Base-by-base conservation (phyloP, 345 rosid genomes). In the Sisymbrium irio region DNA sequence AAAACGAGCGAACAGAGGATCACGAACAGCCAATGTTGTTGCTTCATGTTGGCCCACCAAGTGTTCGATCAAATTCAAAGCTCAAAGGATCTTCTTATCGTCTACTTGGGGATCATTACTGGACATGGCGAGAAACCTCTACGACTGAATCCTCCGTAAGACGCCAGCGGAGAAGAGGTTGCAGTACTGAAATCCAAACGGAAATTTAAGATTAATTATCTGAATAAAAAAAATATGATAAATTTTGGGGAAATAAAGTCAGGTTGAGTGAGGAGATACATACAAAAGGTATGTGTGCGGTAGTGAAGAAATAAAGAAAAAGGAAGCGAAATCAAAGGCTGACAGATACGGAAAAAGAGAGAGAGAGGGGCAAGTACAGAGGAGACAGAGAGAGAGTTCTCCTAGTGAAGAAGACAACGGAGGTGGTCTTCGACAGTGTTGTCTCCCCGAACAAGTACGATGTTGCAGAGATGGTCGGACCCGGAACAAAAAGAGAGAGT, bases 401-500 rank as follows among this genome's bases (percentile, higher is more conserved):
- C 3, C 32, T n/a, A 35, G 25, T 40, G 47, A 65, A 45, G 62
- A 58, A 75, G 79, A 75, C 74, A 67, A 67, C 19, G 18, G 49
- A 68, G 63, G 22, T 75, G 73, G 74, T 76, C 75, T 69, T 53
- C 4, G 50, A 44, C 64, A 68, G 58, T 19, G 32, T 51, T 76
- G 75, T 76, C 79, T 69, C 57, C 40, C 35, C 22, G 9, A 17
- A 12, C 63, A 59, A 76, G 75, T 76, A 76, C 75, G 79, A 76
- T 62, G 79, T 61, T 69, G 75, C 79, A 76, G 75, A 69, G 65
- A 45, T 62, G 79, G 79, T 76, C 74, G 75, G 79, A 76, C 56
- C 75, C 14, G 36, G 1, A 56, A 53, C 28, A 19, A 14, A 45
- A n/a, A 50, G 30, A 15, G 13, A 39, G 27, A 40, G 57, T 64